These are phyloP conservation scores for Inonotus obliquus DNA, from an alignment of 1,284 basidiomycete species.

Conservation along the genomic window DNA sequence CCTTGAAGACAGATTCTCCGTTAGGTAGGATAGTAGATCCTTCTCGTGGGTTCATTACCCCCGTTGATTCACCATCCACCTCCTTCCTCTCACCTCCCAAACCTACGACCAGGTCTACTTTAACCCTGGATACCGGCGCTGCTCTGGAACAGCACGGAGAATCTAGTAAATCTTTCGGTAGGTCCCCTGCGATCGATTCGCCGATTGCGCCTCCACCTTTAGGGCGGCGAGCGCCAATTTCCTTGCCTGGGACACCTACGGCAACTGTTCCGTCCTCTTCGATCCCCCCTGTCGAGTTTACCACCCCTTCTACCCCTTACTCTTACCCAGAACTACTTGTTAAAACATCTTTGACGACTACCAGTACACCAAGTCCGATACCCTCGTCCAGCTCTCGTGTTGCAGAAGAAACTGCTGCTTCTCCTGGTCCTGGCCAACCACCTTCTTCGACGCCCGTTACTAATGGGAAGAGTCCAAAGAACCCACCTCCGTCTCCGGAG, in stretches of 20 bases:
- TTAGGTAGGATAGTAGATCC: slow-evolving; percentile 11
- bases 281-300: slow-evolving; percentile 8
- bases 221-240: slow-evolving; percentile 13
- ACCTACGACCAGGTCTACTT: neutral
- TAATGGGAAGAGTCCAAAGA: neutral
- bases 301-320: slow-evolving; percentile 12
- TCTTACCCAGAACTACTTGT: slow-evolving; percentile 3
- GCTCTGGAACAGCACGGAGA: neutral
- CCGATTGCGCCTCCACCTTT: slow-evolving; percentile 17
- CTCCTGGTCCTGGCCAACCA: neutral
- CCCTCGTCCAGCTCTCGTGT: neutral
- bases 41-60: slow-evolving; percentile 9
- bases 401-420: neutral
- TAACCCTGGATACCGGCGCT: slow-evolving; percentile 10
- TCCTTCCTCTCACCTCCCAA: slow-evolving; percentile 9
- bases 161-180: slow-evolving; percentile 2
- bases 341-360: neutral
- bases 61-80: neutral
- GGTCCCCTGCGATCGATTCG: slow-evolving; percentile 12
- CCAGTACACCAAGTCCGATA: neutral
- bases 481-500: neutral
- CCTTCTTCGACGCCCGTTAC: neutral
- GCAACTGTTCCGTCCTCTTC: slow-evolving; percentile 8
- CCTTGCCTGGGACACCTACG: slow-evolving; percentile 18
- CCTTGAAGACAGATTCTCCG: slow-evolving; percentile 14